These are phyloP conservation scores for Trifolium dubium DNA, from an alignment of 306 rosid species.

Conservation along the genomic window DNA sequence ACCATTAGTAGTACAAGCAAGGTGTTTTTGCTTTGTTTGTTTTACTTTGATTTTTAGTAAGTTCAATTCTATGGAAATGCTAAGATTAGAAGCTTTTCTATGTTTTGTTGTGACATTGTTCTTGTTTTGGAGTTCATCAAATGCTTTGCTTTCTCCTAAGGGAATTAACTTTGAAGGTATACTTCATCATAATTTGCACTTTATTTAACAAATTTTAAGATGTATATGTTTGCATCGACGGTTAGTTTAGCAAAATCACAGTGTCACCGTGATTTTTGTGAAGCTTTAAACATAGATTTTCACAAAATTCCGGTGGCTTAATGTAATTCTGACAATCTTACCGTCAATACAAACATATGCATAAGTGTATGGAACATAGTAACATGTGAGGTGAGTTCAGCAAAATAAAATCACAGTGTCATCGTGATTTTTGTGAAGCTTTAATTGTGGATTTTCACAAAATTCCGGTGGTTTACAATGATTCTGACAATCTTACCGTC, in stretches of 20 bases:
- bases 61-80: conserved; percentile 51
- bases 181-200: neutral
- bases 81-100: conserved; percentile 52
- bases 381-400: neutral
- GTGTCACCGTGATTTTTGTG: no score
- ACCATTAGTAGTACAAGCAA: neutral
- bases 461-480: neutral
- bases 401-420: no score
- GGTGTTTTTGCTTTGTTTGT: no score
- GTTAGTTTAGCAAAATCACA: neutral
- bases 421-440: no score
- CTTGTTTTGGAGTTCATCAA: conserved; percentile 55
- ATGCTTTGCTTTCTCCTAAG: conserved; percentile 85
- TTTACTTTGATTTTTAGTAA: no score
- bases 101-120: conserved; percentile 57
- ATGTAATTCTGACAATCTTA: neutral
- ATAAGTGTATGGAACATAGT: neutral
- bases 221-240: neutral
- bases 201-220: neutral
- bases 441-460: no score
- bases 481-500: neutral
- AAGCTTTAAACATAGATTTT: no score
- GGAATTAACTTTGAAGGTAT: conserved; percentile 97
- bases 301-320: neutral
- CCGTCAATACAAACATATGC: neutral